Evolutionary conservation across 2,329 filamentous ascomycete species (phyloP).

Genomic region (Aspergillus unguis): DNA sequence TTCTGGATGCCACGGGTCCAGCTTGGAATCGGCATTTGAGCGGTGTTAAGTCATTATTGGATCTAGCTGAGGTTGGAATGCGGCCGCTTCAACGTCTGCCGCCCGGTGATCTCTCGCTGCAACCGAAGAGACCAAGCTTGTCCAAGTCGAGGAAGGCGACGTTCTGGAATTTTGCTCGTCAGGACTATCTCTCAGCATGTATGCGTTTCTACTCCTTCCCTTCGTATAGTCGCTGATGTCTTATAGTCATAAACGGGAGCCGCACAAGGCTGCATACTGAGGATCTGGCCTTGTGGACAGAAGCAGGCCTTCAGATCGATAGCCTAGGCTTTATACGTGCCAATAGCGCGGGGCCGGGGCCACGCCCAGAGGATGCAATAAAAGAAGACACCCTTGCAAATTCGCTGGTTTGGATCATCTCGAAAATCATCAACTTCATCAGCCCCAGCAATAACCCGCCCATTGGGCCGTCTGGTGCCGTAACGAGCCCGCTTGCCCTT

Average conservation of each 20-base stretch:
- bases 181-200: slow-evolving; percentile 63
- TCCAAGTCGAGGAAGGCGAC: slow-evolving; percentile 58
- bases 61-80: slow-evolving; percentile 42
- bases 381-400: slow-evolving; percentile 64
- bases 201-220: slow-evolving; percentile 17
- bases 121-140: slow-evolving; percentile 38
- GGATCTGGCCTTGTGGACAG: slow-evolving; percentile 62
- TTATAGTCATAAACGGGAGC: slow-evolving; percentile 53
- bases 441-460: slow-evolving; percentile 54
- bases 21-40: slow-evolving; percentile 65
- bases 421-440: slow-evolving; percentile 65
- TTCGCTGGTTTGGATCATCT: slow-evolving; percentile 62
- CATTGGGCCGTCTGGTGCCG: slow-evolving; percentile 22
- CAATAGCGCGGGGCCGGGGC: slow-evolving; percentile 35
- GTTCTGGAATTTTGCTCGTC: slow-evolving; percentile 66
- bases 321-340: slow-evolving; percentile 50
- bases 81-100: slow-evolving; percentile 41
- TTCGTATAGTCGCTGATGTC: background rate
- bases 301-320: slow-evolving; percentile 59
- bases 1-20: slow-evolving; percentile 61
- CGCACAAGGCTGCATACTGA: slow-evolving; percentile 60
- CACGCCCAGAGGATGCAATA: slow-evolving; percentile 46
- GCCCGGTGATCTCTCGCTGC: slow-evolving; percentile 37
- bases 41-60: slow-evolving; percentile 62
- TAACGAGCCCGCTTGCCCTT: slow-evolving; percentile 31